Conservation (phyloP, 1,284 basidiomycete species). For the Cronartium quercuum region DNA sequence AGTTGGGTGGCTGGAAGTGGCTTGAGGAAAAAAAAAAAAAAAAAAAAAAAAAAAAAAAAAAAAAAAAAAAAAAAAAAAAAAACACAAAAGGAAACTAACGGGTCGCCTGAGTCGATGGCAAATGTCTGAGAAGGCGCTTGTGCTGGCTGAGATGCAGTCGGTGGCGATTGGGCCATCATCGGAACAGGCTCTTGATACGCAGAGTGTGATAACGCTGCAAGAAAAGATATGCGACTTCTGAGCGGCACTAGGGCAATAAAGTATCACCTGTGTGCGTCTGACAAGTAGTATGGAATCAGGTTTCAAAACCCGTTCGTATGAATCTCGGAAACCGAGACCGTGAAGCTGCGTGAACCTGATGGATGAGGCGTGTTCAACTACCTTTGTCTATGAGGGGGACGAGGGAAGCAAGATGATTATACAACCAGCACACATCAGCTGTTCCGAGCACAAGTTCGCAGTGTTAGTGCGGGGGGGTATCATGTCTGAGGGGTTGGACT, state of each 20-base stretch:
- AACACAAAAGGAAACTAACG: not conserved
- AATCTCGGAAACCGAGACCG: slow-evolving; percentile 1
- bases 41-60: not conserved
- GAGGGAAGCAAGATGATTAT: not conserved
- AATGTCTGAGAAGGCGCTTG: not conserved
- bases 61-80: not conserved
- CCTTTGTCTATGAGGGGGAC: not conserved
- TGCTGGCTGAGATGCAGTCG: not conserved
- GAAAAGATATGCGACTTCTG: not conserved
- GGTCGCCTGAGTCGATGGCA: slow-evolving; percentile 2
- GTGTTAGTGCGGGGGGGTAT: not conserved
- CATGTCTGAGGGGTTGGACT: not conserved
- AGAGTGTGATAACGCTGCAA: not conserved
- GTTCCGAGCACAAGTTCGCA: not conserved
- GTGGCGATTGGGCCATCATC: slow-evolving; percentile 1
- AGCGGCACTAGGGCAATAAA: too few relatives aligned
- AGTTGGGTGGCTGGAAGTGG: not conserved
- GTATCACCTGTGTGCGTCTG: too few relatives aligned
- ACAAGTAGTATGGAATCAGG: too few relatives aligned
- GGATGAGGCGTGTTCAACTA: not conserved
- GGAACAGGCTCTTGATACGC: not conserved
- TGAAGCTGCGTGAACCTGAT: not conserved
- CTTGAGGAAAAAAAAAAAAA: not conserved
- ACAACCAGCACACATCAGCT: not conserved
- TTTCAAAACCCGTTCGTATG: not conserved